These are phyloP conservation scores for Aspergillus hancockii DNA, from an alignment of 495 filamentous ascomycete genomes.

Conservation along the genomic window DNA sequence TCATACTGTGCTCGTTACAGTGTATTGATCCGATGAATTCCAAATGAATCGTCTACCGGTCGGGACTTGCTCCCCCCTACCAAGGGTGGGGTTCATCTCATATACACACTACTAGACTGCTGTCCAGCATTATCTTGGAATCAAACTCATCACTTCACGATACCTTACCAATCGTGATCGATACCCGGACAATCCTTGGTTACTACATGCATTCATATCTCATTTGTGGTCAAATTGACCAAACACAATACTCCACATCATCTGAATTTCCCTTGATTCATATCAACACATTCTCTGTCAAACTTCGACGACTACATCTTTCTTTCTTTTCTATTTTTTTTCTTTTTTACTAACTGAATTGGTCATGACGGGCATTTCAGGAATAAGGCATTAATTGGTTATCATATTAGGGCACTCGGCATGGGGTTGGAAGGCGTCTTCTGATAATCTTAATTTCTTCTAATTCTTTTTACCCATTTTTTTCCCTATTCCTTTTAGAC, in stretches of 20 bases:
- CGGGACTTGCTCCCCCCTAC: not conserved
- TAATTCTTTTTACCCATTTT: conserved; percentile 7
- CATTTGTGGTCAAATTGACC: not conserved
- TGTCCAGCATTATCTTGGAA: not conserved
- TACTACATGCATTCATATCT: conserved; percentile 2
- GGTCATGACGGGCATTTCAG: conserved; percentile 6
- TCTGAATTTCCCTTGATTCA: conserved; percentile 11
- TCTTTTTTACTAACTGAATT: conserved; percentile 4
- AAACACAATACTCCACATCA: conserved; percentile 7
- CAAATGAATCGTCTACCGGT: not conserved
- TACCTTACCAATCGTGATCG: not conserved
- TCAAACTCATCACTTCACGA: not conserved
- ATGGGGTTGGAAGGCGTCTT: conserved; percentile 10
- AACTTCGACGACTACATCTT: not conserved
- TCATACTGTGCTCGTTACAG: not conserved
- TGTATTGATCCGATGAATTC: not conserved
- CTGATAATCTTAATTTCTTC: conserved; percentile 10
- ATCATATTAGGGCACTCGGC: conserved; percentile 5
- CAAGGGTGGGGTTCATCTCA: not conserved
- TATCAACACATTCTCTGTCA: conserved; percentile 11
- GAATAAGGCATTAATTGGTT: conserved; percentile 7
- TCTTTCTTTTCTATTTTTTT: conserved; percentile 12
- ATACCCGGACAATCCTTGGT: conserved; percentile 1
- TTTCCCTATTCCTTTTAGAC: conserved; percentile 1
- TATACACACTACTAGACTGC: not conserved